Evolutionary conservation across 2,329 filamentous ascomycete genomes (phyloP).

Genomic region (Amylocarpus encephaloides): DNA sequence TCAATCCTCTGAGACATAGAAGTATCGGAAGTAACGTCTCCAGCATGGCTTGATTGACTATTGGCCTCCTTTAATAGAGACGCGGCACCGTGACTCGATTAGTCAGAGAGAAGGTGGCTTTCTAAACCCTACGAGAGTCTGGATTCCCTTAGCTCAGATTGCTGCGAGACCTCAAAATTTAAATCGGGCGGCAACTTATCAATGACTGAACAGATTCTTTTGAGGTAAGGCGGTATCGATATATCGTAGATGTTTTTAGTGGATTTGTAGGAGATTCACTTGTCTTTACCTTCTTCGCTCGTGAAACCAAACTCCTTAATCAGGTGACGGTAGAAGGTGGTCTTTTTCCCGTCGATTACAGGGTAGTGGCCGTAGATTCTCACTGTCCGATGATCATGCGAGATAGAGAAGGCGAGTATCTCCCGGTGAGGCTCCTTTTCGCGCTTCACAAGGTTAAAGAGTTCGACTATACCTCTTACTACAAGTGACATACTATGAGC

Average conservation of each 20-base stretch:
- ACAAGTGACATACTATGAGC: slow-evolving; percentile 38
- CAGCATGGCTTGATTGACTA: slow-evolving; percentile 2
- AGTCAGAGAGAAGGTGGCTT: slow-evolving; percentile 12
- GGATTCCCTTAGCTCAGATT: slow-evolving; percentile 11
- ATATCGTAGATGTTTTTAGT: slow-evolving; percentile 29
- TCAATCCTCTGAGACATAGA: slow-evolving; percentile 4
- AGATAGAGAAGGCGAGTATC: slow-evolving; percentile 30
- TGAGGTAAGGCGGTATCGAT: slow-evolving; percentile 28
- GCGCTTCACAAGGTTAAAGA: slow-evolving; percentile 4
- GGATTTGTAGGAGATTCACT: slow-evolving; percentile 20
- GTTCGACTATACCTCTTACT: slow-evolving; percentile 22
- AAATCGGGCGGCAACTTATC: slow-evolving; percentile 26
- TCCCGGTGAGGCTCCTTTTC: slow-evolving; percentile 27
- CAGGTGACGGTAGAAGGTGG: no score
- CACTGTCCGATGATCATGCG: slow-evolving; percentile 9
- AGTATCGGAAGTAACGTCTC: slow-evolving; percentile 7
- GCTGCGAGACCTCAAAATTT: slow-evolving; percentile 17
- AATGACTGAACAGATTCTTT: slow-evolving; percentile 24
- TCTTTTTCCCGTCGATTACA: slow-evolving; percentile 11
- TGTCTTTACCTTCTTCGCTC: slow-evolving; percentile 24
- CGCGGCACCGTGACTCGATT: slow-evolving; percentile 6
- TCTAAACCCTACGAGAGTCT: slow-evolving; percentile 13
- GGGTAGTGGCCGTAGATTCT: slow-evolving; percentile 32
- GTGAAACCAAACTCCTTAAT: no score
- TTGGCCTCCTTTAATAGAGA: neutral